phyloP scores from a whole-genome alignment of 441 rosid species.

The Jatropha podagrica region DNA sequence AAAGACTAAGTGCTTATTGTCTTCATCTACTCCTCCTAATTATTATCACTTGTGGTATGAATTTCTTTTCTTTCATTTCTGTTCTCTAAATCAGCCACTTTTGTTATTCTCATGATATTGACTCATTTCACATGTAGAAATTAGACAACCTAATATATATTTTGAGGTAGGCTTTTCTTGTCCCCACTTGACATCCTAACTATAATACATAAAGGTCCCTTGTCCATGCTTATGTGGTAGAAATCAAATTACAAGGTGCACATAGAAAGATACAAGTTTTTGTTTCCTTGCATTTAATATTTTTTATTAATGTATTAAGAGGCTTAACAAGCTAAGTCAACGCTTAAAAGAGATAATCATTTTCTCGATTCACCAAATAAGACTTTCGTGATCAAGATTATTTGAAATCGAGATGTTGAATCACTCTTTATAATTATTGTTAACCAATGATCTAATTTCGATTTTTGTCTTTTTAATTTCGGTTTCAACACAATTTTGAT shows the following conservation, averaged over 20 bases:
- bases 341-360: too few species aligned
- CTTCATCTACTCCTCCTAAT: background rate
- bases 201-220: background rate
- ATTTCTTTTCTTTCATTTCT: background rate
- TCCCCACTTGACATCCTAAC: constrained; percentile 10
- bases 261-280: background rate
- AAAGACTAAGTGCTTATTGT: background rate
- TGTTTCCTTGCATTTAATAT: background rate
- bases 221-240: background rate
- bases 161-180: constrained; percentile 7
- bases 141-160: background rate
- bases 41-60: background rate
- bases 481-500: too few species aligned
- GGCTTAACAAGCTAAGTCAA: too few species aligned
- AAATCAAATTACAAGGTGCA: background rate
- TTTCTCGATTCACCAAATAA: too few species aligned
- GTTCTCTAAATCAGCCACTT: background rate
- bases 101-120: background rate
- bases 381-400: too few species aligned
- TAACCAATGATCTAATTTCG: too few species aligned
- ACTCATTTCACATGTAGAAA: background rate
- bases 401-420: too few species aligned
- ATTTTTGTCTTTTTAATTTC: too few species aligned
- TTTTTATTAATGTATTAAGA: background rate
- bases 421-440: too few species aligned